Conservation (phyloP, 169 alveolate genomes). For the Theileria sp. region DNA sequence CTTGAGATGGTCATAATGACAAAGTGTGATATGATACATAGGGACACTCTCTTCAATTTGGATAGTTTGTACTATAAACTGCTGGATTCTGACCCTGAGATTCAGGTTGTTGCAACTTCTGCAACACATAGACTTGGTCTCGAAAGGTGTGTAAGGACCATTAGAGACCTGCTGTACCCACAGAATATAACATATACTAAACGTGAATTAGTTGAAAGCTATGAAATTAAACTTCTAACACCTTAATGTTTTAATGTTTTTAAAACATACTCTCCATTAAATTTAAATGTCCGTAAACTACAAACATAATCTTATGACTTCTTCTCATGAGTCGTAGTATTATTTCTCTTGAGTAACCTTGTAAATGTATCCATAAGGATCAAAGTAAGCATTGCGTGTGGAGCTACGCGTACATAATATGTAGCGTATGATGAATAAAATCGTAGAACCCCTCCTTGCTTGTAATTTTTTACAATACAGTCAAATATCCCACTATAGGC, state of each 20-base stretch:
- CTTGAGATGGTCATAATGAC: slow-evolving; percentile 69
- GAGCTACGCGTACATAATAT: slow-evolving; percentile 92
- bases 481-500: slow-evolving; percentile 86
- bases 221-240: slow-evolving; percentile 37
- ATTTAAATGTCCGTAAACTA: background rate
- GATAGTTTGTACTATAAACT: slow-evolving; percentile 74
- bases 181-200: slow-evolving; percentile 22
- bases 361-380: slow-evolving; percentile 83
- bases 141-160: slow-evolving; percentile 42
- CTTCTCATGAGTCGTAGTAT: background rate
- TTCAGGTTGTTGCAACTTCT: slow-evolving; percentile 75
- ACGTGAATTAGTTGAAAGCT: slow-evolving; percentile 38
- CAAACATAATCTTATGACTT: background rate
- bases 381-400: slow-evolving; percentile 91
- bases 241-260: background rate
- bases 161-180: slow-evolving; percentile 45
- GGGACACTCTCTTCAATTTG: slow-evolving; percentile 70
- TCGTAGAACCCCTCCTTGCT: slow-evolving; percentile 86
- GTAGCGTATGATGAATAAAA: slow-evolving; percentile 92
- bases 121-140: slow-evolving; percentile 81
- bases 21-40: slow-evolving; percentile 81
- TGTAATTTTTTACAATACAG: slow-evolving; percentile 81
- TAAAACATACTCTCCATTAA: background rate
- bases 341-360: slow-evolving; percentile 31
- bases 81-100: slow-evolving; percentile 60